Base-by-base conservation (phyloP, 805 yeast genomes). In the Candida bentonensis region DNA sequence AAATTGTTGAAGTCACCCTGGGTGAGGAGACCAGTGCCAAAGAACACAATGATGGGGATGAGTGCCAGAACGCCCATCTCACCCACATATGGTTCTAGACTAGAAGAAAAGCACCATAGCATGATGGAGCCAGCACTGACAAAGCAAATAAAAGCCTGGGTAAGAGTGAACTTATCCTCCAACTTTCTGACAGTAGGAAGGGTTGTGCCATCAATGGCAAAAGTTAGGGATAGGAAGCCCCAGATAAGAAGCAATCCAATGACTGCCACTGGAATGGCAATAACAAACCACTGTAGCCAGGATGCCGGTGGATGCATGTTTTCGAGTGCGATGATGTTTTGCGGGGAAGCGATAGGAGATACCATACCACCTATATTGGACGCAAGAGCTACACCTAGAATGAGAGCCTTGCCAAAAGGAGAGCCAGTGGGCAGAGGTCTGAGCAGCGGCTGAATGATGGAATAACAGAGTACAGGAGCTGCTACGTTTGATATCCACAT, bases 401-500 rank as follows among this genome's bases (percentile, higher is more conserved):
- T 82, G 53, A 89, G 68, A 1, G 95, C 86, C 57, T 84, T 81
- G 4, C 84, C 83, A 54, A 86, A 85, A 2, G 77, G 72, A 21
- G 88, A 79, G 11, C 77, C 77, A 42, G 82, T 76, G 20, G 95
- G 94, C 39, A 88, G 65, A 0, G 94, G 84, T 55, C 95, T 72
- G 51, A 89, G 66, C 21, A 89, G 67, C 0, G 97, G 96, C 61
- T 88, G 96, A 47, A 89, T 79, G 49, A 89, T 82, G 3, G 96
- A 86, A 55, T 74, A 85, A 63, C 95, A 83, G 45, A 89, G 70
- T 2, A 89, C 96, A 0, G 98, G 98, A 0, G 97, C 92, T 1
- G 98, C 98, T 39, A 89, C 97, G 60, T 89, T 89, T 22, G 94
- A 82, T 33, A 89, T 92, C 94, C 95, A 88, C 85, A 89, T 87